These are phyloP conservation scores for Auricularia cornea DNA, from an alignment of 768 basidiomycete species.

Conservation along the genomic window DNA sequence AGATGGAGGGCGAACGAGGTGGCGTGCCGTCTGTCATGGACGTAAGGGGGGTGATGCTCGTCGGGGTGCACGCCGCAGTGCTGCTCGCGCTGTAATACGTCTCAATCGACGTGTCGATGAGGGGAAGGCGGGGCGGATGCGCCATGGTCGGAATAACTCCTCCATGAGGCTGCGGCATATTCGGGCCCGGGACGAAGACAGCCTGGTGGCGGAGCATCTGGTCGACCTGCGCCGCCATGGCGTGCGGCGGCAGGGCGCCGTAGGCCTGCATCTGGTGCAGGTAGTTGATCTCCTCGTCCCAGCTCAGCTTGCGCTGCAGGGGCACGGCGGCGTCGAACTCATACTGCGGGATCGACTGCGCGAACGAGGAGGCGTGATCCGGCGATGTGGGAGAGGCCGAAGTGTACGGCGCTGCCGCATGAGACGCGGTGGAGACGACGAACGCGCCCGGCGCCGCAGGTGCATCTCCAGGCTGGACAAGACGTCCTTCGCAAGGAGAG, in stretches of 20 bases:
- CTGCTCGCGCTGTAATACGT: background rate
- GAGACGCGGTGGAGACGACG: too few species aligned
- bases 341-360: background rate
- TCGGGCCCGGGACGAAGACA: background rate
- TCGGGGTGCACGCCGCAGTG: slow-evolving; percentile 3
- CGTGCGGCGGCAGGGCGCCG: background rate
- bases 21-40: background rate
- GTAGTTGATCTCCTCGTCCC: background rate
- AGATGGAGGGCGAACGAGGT: slow-evolving; percentile 2
- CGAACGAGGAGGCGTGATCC: background rate
- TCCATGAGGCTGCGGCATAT: background rate
- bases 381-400: background rate
- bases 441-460: too few species aligned
- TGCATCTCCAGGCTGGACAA: too few species aligned
- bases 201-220: background rate
- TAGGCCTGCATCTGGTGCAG: background rate
- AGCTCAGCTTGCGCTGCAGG: background rate
- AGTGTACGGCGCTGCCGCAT: too few species aligned
- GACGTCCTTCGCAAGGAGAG: too few species aligned
- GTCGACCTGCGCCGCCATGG: background rate
- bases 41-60: slow-evolving; percentile 18
- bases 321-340: background rate
- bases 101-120: background rate
- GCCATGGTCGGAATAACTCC: background rate
- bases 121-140: background rate